Percentiles rank a stretch among this genome's conserved stretches.
phyloP scores from a whole-genome alignment of 768 basidiomycete genomes.

The Amanita rubescens region DNA sequence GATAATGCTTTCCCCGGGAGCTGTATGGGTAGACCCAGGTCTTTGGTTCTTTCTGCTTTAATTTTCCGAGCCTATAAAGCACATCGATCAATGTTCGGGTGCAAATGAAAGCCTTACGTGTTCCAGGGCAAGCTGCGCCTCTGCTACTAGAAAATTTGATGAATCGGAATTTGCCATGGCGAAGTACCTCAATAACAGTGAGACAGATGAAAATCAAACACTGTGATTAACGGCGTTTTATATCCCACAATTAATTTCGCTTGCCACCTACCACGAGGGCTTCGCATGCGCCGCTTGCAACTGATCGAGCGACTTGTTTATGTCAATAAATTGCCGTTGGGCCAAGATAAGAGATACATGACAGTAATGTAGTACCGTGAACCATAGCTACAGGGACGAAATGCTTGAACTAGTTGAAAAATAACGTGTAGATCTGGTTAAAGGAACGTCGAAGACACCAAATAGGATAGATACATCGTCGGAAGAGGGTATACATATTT shows the following conservation, averaged over 20 bases:
- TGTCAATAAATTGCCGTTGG: background rate
- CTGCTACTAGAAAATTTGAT: conserved; percentile 62
- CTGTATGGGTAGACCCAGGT: conserved; percentile 72
- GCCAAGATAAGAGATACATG: conserved; percentile 1
- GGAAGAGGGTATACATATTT: background rate
- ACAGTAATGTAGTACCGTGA: background rate
- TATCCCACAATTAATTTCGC: background rate
- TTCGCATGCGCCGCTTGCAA: background rate
- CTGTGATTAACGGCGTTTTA: background rate
- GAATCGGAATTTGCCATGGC: conserved; percentile 21
- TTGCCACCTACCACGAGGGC: background rate
- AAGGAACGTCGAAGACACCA: background rate
- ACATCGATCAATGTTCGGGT: background rate
- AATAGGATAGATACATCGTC: conserved; percentile 4
- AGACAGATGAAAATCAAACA: background rate
- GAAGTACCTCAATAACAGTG: too few species aligned
- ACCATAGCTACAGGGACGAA: conserved; percentile 11
- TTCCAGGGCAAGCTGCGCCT: conserved; percentile 59
- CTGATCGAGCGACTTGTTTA: background rate
- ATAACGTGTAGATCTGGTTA: background rate
- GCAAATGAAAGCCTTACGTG: conserved; percentile 33
- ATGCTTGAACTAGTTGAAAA: conserved; percentile 3
- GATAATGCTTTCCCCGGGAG: conserved; percentile 70
- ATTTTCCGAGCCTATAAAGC: conserved; percentile 53
- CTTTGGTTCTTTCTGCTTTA: conserved; percentile 66